These are phyloP conservation scores for Eremochloa ophiuroides DNA, from an alignment of 176 grass and related monocot genomes.

Conservation along the genomic window DNA sequence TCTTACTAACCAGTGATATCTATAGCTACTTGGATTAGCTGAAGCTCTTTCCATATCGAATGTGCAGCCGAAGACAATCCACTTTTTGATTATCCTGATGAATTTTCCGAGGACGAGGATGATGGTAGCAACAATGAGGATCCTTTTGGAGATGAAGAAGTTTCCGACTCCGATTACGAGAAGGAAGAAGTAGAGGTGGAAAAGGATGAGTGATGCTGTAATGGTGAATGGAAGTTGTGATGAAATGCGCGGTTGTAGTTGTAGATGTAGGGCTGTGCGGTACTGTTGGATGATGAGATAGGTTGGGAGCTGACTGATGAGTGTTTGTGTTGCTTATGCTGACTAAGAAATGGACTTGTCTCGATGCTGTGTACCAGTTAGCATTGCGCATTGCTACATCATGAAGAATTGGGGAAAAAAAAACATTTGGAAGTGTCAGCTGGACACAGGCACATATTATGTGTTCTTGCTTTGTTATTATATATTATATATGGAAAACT, in stretches of 20 bases:
- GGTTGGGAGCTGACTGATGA: not conserved
- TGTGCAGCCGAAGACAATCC: conserved; percentile 79
- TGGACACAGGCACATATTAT: too few species aligned
- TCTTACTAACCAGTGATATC: not conserved
- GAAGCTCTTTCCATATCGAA: not conserved
- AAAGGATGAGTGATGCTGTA: not conserved
- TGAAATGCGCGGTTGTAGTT: not conserved
- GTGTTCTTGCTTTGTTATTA: not conserved
- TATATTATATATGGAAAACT: too few species aligned
- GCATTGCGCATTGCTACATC: not conserved
- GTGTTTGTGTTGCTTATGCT: not conserved
- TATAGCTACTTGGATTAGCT: not conserved
- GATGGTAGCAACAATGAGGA: conserved; percentile 26
- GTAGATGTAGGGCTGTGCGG: not conserved
- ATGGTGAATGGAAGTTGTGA: not conserved
- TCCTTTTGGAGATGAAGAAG: conserved; percentile 38
- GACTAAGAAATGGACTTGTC: not conserved
- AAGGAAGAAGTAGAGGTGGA: conserved; percentile 48
- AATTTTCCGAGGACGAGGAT: conserved; percentile 39
- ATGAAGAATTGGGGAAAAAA: not conserved
- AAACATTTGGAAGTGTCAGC: not conserved
- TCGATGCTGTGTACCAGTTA: not conserved
- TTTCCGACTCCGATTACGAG: conserved; percentile 36
- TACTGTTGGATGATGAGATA: not conserved
- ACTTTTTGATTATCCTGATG: conserved; percentile 78